Percentiles rank a stretch among this genome's conserved stretches.
These are phyloP conservation scores for Nakaseomyces sp. DNA, from an alignment of 1,139 yeast genomes.

Conservation along the genomic window DNA sequence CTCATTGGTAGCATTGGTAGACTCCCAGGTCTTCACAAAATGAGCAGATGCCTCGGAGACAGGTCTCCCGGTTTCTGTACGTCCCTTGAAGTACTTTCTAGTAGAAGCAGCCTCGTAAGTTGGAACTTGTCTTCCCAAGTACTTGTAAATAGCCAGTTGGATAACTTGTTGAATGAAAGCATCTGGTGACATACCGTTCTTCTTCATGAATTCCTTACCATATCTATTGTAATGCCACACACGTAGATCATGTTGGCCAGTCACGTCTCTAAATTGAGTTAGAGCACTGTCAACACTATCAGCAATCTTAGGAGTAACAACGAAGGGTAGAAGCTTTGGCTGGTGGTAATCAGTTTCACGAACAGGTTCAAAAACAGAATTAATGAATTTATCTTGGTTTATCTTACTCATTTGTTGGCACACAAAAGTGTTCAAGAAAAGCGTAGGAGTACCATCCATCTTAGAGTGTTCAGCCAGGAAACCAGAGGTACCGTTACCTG, in stretches of 20 bases:
- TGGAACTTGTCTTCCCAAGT: slow-evolving; percentile 74
- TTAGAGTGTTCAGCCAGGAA: slow-evolving; percentile 93
- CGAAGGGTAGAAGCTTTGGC: slow-evolving; percentile 33
- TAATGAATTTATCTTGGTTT: slow-evolving; percentile 36
- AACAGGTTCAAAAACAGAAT: slow-evolving; percentile 22
- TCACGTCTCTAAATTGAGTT: slow-evolving; percentile 42
- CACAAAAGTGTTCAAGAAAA: slow-evolving; percentile 74
- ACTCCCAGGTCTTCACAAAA: slow-evolving; percentile 72
- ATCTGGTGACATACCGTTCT: slow-evolving; percentile 65
- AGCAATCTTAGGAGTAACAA: slow-evolving; percentile 45
- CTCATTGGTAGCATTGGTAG: slow-evolving; percentile 43
- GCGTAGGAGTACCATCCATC: slow-evolving; percentile 98
- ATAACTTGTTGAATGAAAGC: slow-evolving; percentile 69
- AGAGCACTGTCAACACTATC: slow-evolving; percentile 49
- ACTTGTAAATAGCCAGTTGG: slow-evolving; percentile 71
- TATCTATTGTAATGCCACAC: slow-evolving; percentile 65
- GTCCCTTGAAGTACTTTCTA: slow-evolving; percentile 76
- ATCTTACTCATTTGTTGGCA: slow-evolving; percentile 47
- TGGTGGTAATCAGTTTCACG: slow-evolving; percentile 15
- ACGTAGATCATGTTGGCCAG: slow-evolving; percentile 49
- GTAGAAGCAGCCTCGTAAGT: slow-evolving; percentile 97
- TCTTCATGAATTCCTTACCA: slow-evolving; percentile 63
- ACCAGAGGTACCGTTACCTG: slow-evolving; percentile 82
- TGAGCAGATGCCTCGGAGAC: slow-evolving; percentile 68
- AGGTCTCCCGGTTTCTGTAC: slow-evolving; percentile 93